Conservation (phyloP, 345 rosid genomes). For the Psidium guajava region DNA sequence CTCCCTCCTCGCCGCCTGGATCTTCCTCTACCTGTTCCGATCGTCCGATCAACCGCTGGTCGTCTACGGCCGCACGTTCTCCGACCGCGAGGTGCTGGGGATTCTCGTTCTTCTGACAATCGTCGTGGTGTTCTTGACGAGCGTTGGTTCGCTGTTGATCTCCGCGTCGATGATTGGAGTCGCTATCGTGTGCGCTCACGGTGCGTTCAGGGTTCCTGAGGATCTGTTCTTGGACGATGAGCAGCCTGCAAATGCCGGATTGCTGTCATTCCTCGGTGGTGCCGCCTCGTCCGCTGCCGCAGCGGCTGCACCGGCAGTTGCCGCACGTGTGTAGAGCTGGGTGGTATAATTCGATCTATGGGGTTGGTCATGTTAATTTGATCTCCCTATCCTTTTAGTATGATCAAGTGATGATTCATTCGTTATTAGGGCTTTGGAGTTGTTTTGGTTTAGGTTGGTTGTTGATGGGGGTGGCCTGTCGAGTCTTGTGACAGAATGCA, state of each 20-base stretch:
- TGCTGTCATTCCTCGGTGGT: slow-evolving; percentile 64
- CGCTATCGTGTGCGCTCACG: slow-evolving; percentile 65
- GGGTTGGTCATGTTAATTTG: background rate
- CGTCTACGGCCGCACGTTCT: slow-evolving; percentile 56
- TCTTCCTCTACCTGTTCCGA: slow-evolving; percentile 51
- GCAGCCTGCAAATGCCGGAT: slow-evolving; percentile 48
- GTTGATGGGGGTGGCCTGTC: background rate
- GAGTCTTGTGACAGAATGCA: background rate
- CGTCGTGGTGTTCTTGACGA: slow-evolving; percentile 64
- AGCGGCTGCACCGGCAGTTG: slow-evolving; percentile 20
- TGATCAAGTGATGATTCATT: background rate
- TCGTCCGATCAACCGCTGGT: slow-evolving; percentile 70
- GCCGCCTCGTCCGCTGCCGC: slow-evolving; percentile 53
- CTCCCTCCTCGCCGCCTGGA: slow-evolving; percentile 50
- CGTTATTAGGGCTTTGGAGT: background rate
- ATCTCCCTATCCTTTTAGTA: background rate
- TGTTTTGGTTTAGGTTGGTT: background rate
- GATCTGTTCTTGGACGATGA: slow-evolving; percentile 78
- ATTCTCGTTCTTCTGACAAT: slow-evolving; percentile 38
- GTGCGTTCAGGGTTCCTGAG: slow-evolving; percentile 82
- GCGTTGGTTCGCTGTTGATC: slow-evolving; percentile 64
- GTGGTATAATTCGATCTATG: background rate
- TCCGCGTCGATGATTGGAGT: slow-evolving; percentile 59
- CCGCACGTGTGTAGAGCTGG: background rate
- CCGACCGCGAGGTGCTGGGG: slow-evolving; percentile 67